A percentile compares a stretch with the other conserved stretches of the same genome.
Evolutionary conservation across 768 basidiomycete species (phyloP).

Genomic region (Agrocybe pediades): DNA sequence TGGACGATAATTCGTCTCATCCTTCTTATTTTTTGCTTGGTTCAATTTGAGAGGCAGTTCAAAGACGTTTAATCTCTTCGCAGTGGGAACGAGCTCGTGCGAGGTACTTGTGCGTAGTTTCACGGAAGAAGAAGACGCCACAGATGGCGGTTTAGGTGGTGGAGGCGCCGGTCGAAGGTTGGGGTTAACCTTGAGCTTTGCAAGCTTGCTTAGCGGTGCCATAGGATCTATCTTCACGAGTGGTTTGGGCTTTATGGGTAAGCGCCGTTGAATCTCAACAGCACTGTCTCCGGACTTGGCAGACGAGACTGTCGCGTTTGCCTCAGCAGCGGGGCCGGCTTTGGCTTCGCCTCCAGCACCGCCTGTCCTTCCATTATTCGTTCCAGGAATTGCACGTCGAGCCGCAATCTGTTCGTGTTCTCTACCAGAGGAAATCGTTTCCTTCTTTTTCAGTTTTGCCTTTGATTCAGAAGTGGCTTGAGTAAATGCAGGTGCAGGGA

Average conservation of each 20-base stretch:
- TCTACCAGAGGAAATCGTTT: neutral
- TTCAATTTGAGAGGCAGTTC: constrained; percentile 25
- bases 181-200: neutral
- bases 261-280: no score
- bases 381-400: neutral
- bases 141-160: constrained; percentile 2
- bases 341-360: no score
- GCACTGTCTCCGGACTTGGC: no score
- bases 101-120: neutral
- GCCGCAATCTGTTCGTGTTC: no score
- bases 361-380: no score
- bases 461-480: neutral
- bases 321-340: no score
- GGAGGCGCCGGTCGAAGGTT: constrained; percentile 7
- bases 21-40: constrained; percentile 23
- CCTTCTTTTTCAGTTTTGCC: neutral
- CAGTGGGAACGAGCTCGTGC: constrained; percentile 1
- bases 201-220: neutral
- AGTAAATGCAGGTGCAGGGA: constrained; percentile 15
- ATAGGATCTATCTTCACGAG: neutral
- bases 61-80: constrained; percentile 23
- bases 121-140: neutral
- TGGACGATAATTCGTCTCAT: constrained; percentile 52
- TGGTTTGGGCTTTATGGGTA: constrained; percentile 1
- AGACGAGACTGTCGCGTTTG: no score